Conservation (phyloP, 2,329 filamentous ascomycete species). For the Lasiodiplodia sp. region DNA sequence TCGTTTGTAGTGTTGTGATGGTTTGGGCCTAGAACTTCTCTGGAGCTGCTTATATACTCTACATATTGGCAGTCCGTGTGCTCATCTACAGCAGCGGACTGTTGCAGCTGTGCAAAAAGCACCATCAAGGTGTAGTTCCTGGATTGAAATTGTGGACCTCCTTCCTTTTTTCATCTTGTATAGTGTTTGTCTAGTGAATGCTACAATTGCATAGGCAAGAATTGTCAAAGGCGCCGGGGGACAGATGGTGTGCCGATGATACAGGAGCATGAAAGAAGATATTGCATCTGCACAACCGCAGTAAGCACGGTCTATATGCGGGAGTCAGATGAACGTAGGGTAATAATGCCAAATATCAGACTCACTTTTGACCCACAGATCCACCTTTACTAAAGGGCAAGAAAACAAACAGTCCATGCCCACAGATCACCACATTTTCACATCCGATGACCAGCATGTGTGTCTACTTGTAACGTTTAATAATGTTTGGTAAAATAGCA, state of each 20-base stretch:
- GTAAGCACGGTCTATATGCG: not conserved
- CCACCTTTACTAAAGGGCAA: not conserved
- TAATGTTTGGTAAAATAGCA: too few species aligned
- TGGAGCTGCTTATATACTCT: not conserved
- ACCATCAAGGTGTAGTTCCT: not conserved
- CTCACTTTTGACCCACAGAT: not conserved
- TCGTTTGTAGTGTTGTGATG: not conserved
- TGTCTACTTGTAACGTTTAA: too few species aligned
- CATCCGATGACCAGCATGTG: too few species aligned
- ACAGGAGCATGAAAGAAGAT: not conserved
- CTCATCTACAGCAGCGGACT: not conserved
- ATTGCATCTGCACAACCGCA: not conserved
- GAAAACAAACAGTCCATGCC: too few species aligned
- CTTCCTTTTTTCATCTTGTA: not conserved
- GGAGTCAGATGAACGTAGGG: not conserved
- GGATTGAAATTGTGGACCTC: not conserved
- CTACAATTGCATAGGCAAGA: not conserved
- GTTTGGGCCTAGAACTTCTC: not conserved
- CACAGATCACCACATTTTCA: too few species aligned
- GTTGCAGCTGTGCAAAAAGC: not conserved
- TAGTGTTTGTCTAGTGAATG: not conserved
- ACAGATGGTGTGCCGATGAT: not conserved
- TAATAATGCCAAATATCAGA: not conserved
- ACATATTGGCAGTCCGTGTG: not conserved
- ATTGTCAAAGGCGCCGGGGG: not conserved